Evolutionary conservation across 2,329 filamentous ascomycete species (phyloP), one percentile per base, ranked within the genome.

Genomic region (Aureobasidium sp.): DNA sequence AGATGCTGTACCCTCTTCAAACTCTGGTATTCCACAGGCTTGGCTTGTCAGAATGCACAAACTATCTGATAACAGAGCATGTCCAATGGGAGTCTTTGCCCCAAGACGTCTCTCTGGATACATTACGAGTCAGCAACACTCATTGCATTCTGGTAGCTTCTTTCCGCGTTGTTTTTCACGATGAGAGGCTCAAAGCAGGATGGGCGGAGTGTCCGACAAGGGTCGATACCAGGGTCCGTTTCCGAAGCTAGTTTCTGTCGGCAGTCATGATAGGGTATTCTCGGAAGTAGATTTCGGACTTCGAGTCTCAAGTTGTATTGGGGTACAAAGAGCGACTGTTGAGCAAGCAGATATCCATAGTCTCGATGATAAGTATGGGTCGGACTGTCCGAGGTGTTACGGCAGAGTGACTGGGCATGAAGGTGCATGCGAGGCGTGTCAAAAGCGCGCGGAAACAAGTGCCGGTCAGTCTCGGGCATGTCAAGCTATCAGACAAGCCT

Each of bases 231-330:
- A 21, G 21, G 21, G 21, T 21, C 21, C 21, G 21, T 21, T 21
- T 21, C 21, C 21, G 21, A 21, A 21, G 21, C 25, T 2, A 47
- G 14, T 13, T 21, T 8, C 25, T 45, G 42, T 34, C 30, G 16
- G 30, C 21, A 21, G 21, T 34, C 48, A 42, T 39, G 41, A 21
- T 37, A 32, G 30, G 14, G n/a, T 10, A 11, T 13, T 25, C 4
- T 42, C 57, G 34, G 63, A 61, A 9, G 64, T 59, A 32, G 57
- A 13, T 21, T 27, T 32, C 42, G 42, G 30, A 44, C 29, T 21
- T n/a, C 14, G 29, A 34, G 30, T n/a, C 13, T 37, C 13, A n/a
- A 7, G 4, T 29, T 13, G 10, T 3, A n/a, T 29, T 47, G 14
- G 54, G 32, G 5, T 11, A 37, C 5, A n/a, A 21, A 27, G n/a